phyloP scores from a whole-genome alignment of 1,284 basidiomycete species.

The Ustilago xerochloae region DNA sequence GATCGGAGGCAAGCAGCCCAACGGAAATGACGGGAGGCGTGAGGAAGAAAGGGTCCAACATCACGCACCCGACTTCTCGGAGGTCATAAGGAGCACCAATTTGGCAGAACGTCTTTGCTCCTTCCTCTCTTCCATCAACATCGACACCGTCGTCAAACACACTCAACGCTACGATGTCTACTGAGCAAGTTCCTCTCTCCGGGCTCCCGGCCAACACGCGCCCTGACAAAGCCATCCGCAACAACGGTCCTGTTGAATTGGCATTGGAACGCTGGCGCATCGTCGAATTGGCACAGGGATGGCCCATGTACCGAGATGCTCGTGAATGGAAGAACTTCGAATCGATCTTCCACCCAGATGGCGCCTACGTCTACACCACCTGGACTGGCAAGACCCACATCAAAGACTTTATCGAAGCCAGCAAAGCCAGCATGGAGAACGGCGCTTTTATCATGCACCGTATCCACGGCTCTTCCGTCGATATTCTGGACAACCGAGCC shows the following conservation, averaged over 20 bases:
- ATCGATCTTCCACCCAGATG: slow-evolving; percentile 60
- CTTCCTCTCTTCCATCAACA: too few relatives aligned
- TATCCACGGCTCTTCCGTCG: slow-evolving; percentile 61
- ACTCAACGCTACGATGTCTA: not conserved
- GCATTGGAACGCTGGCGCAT: slow-evolving; percentile 55
- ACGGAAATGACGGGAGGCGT: too few relatives aligned
- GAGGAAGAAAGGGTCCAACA: too few relatives aligned
- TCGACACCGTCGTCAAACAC: too few relatives aligned
- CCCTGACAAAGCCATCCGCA: slow-evolving; percentile 11
- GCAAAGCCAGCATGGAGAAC: slow-evolving; percentile 53
- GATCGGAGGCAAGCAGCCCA: too few relatives aligned
- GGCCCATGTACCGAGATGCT: slow-evolving; percentile 59
- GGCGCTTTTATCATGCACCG: slow-evolving; percentile 64
- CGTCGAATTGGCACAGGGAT: slow-evolving; percentile 60
- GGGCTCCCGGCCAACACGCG: slow-evolving; percentile 14
- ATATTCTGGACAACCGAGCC: slow-evolving; percentile 54
- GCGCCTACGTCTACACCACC: slow-evolving; percentile 66
- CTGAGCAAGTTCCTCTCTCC: slow-evolving; percentile 7
- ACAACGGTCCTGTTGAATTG: slow-evolving; percentile 7
- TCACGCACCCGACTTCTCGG: too few relatives aligned
- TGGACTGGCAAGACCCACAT: slow-evolving; percentile 65
- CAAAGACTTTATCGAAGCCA: slow-evolving; percentile 62
- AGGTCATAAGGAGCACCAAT: too few relatives aligned
- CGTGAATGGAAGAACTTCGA: slow-evolving; percentile 64
- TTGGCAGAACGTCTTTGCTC: too few relatives aligned